phyloP scores from a whole-genome alignment of 805 yeast species.

The Hanseniaspora clermontiae region DNA sequence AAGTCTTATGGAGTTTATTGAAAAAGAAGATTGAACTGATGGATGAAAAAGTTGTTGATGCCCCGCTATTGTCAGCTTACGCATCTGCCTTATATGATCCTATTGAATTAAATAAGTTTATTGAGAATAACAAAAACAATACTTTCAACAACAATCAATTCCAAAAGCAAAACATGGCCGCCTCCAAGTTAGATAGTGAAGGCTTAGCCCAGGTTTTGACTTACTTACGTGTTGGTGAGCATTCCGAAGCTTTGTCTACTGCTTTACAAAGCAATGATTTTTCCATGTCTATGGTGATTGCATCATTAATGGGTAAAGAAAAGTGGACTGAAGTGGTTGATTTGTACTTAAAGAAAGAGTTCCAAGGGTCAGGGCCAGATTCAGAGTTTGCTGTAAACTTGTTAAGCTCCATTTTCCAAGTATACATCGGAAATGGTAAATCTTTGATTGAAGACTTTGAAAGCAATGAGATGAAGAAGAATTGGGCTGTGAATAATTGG shows the following conservation, averaged over 20 bases:
- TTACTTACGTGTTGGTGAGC: constrained; percentile 48
- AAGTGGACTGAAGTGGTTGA: constrained; percentile 47
- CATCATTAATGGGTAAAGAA: constrained; percentile 52
- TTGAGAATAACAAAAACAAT: constrained; percentile 8
- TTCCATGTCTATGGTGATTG: constrained; percentile 63
- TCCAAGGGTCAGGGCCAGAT: constrained; percentile 30
- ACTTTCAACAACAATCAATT: constrained; percentile 16
- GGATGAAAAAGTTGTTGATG: neutral
- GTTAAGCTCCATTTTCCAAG: constrained; percentile 47
- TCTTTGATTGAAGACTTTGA: constrained; percentile 40
- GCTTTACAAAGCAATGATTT: constrained; percentile 57
- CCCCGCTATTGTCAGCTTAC: constrained; percentile 18
- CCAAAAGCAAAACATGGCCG: constrained; percentile 24
- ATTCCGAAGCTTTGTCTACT: constrained; percentile 49
- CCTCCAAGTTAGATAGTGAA: constrained; percentile 30
- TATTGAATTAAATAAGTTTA: constrained; percentile 21
- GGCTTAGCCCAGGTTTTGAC: constrained; percentile 25
- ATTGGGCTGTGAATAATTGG: constrained; percentile 44
- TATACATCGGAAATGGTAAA: constrained; percentile 48
- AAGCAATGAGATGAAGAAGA: constrained; percentile 29
- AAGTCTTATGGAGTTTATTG: constrained; percentile 20
- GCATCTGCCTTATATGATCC: constrained; percentile 26
- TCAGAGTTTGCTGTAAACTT: constrained; percentile 29
- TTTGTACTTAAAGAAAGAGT: constrained; percentile 39
- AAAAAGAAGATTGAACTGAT: constrained; percentile 18